Evolutionary conservation across 306 rosid species (phyloP), one percentile per base, ranked within the genome.

Genomic region (Luffa aegyptiaca): DNA sequence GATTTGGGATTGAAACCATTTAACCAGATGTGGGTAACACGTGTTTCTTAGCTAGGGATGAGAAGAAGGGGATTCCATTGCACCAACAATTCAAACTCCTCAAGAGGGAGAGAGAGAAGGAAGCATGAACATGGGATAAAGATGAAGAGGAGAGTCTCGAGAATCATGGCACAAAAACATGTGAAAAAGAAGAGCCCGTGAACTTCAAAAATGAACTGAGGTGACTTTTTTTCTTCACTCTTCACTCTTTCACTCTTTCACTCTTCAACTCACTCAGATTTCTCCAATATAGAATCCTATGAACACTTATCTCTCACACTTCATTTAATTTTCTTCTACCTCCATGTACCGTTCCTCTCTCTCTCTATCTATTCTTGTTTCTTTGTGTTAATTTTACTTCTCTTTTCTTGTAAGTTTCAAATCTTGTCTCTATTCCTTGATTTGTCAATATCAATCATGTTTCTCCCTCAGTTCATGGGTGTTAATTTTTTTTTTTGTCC

Each of bases 171-270:
- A 84, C 80, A 79, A 87, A 82, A 86, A 91, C 98, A 91, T 87
- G 98, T 95, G 98, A 94, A 94, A 88, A 84, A 85, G 82, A 73
- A 49, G 61, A 73, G 77, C 59, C 89, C 88, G 98, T 92, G 97
- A 91, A 80, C 76, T 82, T 80, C 79, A 76, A 84, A 84, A 86
- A 87, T 92, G 88, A 82, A 86, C 86, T 82, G 90, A 88, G 92
- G 98, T 94, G 94, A 77, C 85, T 88, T 85, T 86, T 86, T 70
- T 58, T 76, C 64, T 44, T 36, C 80, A 59, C 57, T 58, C 66
- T 37, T 1, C 51, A 39, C 75, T 68, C 33, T 39, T n/a, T 20
- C 76, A 71, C 52, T 71, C 79, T 53, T 26, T 26, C 31, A 26
- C 31, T 12, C 63, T 48, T 56, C 58, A 37, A 75, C 63, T 51